These are phyloP conservation scores for Daldinia vernicosa DNA, from an alignment of 495 filamentous ascomycete species.

Conservation along the genomic window DNA sequence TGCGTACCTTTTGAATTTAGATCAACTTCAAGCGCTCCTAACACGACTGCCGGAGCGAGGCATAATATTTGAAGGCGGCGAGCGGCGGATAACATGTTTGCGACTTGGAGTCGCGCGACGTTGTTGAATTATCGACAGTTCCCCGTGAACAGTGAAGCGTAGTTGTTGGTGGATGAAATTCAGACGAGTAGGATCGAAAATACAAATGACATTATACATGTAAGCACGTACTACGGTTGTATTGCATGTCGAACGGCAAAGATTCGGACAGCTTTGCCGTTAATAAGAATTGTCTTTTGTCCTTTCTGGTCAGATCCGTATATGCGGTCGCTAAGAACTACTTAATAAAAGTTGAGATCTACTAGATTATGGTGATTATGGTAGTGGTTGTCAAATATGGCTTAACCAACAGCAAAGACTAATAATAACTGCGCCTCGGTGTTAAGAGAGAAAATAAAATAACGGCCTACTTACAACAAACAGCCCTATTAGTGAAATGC, in stretches of 20 bases:
- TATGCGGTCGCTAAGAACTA: neutral
- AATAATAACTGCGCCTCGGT: neutral
- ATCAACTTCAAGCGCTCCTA: slow-evolving; percentile 44
- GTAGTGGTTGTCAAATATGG: neutral
- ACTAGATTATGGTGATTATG: neutral
- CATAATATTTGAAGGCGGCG: slow-evolving; percentile 30
- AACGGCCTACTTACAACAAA: neutral
- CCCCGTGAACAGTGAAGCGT: neutral
- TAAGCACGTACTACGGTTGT: slow-evolving; percentile 13
- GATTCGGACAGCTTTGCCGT: neutral
- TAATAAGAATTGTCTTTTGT: neutral
- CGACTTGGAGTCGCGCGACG: slow-evolving; percentile 3
- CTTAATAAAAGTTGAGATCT: neutral
- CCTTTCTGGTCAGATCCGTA: neutral
- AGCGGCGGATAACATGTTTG: slow-evolving; percentile 25
- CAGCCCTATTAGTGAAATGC: neutral
- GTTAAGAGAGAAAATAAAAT: neutral
- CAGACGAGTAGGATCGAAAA: slow-evolving; percentile 2
- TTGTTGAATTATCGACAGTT: slow-evolving; percentile 5
- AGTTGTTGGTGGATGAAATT: slow-evolving; percentile 5
- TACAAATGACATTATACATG: slow-evolving; percentile 22
- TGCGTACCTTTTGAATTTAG: slow-evolving; percentile 39
- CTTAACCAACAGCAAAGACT: slow-evolving; percentile 1
- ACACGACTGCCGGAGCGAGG: slow-evolving; percentile 40
- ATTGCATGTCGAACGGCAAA: slow-evolving; percentile 13